Percentiles rank a stretch among this genome's conserved stretches.
phyloP scores from a whole-genome alignment of 495 filamentous ascomycete genomes.

The Xylaria grammica region DNA sequence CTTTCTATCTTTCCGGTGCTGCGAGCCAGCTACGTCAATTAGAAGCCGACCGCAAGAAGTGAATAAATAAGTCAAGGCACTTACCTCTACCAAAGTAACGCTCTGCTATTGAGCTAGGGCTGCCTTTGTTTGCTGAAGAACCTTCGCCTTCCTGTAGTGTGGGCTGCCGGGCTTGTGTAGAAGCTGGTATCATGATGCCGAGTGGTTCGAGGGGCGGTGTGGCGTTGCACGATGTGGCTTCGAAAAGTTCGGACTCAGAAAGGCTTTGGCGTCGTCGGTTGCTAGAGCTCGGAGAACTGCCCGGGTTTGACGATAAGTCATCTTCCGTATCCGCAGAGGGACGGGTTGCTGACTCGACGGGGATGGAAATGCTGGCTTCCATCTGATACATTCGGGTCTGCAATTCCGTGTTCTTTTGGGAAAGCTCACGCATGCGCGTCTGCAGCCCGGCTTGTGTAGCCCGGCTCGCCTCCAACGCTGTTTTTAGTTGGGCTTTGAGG shows the following conservation, averaged over 20 bases:
- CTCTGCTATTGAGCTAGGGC: constrained; percentile 51
- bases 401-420: constrained; percentile 47
- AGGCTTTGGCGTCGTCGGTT: constrained; percentile 37
- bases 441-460: constrained; percentile 49
- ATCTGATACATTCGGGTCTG: constrained; percentile 45
- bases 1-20: constrained; percentile 62
- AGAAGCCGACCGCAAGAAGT: constrained; percentile 33
- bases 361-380: constrained; percentile 32
- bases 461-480: constrained; percentile 42
- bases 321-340: constrained; percentile 22
- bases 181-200: constrained; percentile 17
- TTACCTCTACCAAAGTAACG: constrained; percentile 52
- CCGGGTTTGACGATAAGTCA: constrained; percentile 32
- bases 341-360: constrained; percentile 19
- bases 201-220: constrained; percentile 42
- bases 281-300: constrained; percentile 24
- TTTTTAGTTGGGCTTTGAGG: constrained; percentile 42
- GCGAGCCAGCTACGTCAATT: constrained; percentile 54
- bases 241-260: constrained; percentile 43
- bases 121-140: constrained; percentile 36
- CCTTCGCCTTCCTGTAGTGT: constrained; percentile 38
- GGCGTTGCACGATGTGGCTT: constrained; percentile 39
- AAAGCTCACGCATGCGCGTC: constrained; percentile 46
- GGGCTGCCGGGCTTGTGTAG: constrained; percentile 29
- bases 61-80: constrained; percentile 19